phyloP scores from a whole-genome alignment of 768 basidiomycete genomes.

The Pulveroboletus sp. region DNA sequence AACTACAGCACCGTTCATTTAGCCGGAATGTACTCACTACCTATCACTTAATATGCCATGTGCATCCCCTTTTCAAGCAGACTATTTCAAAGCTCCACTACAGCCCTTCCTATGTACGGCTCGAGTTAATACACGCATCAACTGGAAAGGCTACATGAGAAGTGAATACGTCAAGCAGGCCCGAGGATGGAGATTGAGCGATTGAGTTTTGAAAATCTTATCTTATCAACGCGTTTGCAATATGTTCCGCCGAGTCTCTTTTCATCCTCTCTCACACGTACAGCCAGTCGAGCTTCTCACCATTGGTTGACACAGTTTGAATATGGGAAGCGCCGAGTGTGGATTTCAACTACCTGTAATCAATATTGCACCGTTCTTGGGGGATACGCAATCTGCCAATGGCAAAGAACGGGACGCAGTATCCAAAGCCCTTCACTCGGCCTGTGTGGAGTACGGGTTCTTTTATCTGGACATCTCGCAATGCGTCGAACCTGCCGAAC shows the following conservation, averaged over 20 bases:
- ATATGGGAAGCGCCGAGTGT: constrained; percentile 10
- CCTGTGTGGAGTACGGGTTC: constrained; percentile 79
- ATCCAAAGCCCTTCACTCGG: constrained; percentile 59
- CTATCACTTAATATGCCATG: constrained; percentile 16
- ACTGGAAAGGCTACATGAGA: not conserved
- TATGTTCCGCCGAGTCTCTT: not conserved
- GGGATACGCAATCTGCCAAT: constrained; percentile 25
- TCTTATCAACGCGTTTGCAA: constrained; percentile 11
- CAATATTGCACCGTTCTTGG: constrained; percentile 61
- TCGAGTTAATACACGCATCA: constrained; percentile 1
- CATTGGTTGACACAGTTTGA: not conserved
- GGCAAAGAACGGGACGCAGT: constrained; percentile 39
- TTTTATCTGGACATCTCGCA: constrained; percentile 78
- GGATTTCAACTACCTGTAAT: constrained; percentile 58
- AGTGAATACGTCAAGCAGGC: not conserved
- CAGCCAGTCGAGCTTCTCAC: not conserved
- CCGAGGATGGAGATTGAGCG: not conserved
- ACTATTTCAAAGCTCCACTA: not conserved
- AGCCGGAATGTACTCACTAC: constrained; percentile 20
- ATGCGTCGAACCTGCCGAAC: constrained; percentile 52
- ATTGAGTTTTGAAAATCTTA: constrained; percentile 9
- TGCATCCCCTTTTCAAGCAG: not conserved
- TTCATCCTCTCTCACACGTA: not conserved
- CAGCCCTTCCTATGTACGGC: not conserved
- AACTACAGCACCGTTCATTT: constrained; percentile 9